Conservation (phyloP, 441 rosid genomes). For the Adansonia rubrostipa region DNA sequence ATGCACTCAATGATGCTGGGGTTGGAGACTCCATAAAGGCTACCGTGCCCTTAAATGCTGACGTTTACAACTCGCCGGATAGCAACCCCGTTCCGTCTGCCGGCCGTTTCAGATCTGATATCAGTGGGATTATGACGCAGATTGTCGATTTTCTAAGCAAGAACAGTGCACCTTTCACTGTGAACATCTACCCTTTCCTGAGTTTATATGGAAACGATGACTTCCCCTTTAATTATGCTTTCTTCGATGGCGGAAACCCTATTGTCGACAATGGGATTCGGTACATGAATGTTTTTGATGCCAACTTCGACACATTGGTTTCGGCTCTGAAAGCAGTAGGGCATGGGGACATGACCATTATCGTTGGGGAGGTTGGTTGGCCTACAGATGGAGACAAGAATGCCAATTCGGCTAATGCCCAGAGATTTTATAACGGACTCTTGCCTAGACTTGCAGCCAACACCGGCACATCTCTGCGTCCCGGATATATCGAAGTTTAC, state of each 20-base stretch:
- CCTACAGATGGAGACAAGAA: constrained; percentile 92
- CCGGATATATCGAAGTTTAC: constrained; percentile 75
- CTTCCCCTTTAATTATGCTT: constrained; percentile 85
- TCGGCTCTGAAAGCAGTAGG: constrained; percentile 68
- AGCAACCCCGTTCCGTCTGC: constrained; percentile 74
- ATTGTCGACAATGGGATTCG: constrained; percentile 60
- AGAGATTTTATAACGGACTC: constrained; percentile 77
- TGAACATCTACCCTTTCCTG: constrained; percentile 89
- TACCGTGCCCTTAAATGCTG: constrained; percentile 86
- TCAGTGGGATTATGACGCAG: constrained; percentile 59
- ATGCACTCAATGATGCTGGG: constrained; percentile 83
- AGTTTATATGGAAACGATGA: constrained; percentile 76
- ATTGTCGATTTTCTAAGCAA: constrained; percentile 69
- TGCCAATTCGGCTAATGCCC: constrained; percentile 63
- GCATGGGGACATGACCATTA: constrained; percentile 59
- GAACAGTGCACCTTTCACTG: constrained; percentile 81
- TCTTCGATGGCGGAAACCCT: constrained; percentile 77
- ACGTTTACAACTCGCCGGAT: constrained; percentile 72
- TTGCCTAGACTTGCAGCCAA: constrained; percentile 65
- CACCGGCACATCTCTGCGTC: constrained; percentile 75
- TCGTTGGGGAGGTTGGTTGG: constrained; percentile 97
- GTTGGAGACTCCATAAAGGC: constrained; percentile 78
- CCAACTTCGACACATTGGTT: constrained; percentile 82
- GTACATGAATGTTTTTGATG: constrained; percentile 86
- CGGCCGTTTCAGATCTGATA: constrained; percentile 81